These are phyloP conservation scores for Themeda triandra DNA, from an alignment of 176 grass and related monocot species.

Conservation along the genomic window DNA sequence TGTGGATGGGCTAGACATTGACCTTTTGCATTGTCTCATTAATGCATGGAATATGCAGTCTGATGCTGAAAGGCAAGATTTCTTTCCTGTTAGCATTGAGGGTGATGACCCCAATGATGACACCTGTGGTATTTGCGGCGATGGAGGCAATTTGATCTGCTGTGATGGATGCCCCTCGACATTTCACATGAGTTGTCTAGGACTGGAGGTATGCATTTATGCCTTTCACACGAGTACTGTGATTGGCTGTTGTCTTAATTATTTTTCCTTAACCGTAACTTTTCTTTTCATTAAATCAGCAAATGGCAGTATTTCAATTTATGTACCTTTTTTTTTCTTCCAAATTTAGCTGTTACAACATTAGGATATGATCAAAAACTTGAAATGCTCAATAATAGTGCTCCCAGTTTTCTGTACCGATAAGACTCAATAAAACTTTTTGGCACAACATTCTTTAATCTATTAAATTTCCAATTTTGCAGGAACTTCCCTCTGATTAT, in stretches of 20 bases:
- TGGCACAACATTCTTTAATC: conserved; percentile 7
- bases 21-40: conserved; percentile 69
- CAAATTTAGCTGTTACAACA: conserved; percentile 12
- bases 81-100: conserved; percentile 57
- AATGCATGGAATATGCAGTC: conserved; percentile 80
- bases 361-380: not conserved
- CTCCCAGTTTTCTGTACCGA: not conserved
- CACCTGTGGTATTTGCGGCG: conserved; percentile 93
- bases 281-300: not conserved
- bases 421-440: conserved; percentile 12
- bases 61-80: conserved; percentile 63
- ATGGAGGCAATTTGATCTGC: conserved; percentile 93
- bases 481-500: conserved; percentile 85
- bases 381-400: conserved; percentile 7
- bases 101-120: conserved; percentile 90
- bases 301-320: conserved; percentile 12
- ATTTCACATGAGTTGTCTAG: conserved; percentile 90
- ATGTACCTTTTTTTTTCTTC: not conserved
- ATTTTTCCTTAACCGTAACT: conserved; percentile 7
- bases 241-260: not conserved
- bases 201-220: conserved; percentile 59
- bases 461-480: conserved; percentile 29
- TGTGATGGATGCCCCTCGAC: conserved; percentile 95
- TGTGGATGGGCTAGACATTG: conserved; percentile 51
- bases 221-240: not conserved